A percentile compares a stretch with the other conserved stretches of the same genome.
phyloP scores from a whole-genome alignment of 768 basidiomycete genomes.

The Ramaria sp. region DNA sequence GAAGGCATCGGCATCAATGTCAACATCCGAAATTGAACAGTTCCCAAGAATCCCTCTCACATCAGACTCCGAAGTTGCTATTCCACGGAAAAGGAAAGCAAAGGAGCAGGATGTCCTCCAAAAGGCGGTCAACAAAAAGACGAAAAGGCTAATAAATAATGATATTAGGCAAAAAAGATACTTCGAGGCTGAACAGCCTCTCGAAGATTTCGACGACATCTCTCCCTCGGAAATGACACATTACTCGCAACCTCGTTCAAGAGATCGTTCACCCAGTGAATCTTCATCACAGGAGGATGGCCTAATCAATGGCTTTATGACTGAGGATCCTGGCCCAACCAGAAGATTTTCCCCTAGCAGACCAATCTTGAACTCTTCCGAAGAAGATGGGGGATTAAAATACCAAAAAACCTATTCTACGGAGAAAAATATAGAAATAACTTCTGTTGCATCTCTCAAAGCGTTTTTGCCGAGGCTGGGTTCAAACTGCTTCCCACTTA shows the following conservation, averaged over 20 bases:
- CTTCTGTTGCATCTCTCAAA: neutral
- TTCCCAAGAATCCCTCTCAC: neutral
- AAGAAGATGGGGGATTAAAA: slow-evolving; percentile 19
- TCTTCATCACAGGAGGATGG: slow-evolving; percentile 10
- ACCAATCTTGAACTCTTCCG: slow-evolving; percentile 36
- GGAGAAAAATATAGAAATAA: no score
- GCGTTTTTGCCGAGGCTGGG: slow-evolving; percentile 33
- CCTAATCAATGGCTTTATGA: neutral
- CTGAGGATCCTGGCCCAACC: slow-evolving; percentile 7
- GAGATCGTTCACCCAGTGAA: slow-evolving; percentile 14
- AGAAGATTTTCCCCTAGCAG: slow-evolving; percentile 54
- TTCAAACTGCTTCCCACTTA: slow-evolving; percentile 36
- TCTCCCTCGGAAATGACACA: slow-evolving; percentile 23
- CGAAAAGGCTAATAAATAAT: neutral
- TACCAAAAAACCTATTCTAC: slow-evolving; percentile 2
- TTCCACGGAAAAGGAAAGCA: slow-evolving; percentile 1
- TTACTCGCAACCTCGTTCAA: slow-evolving; percentile 15
- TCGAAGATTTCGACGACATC: slow-evolving; percentile 22
- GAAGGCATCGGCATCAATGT: neutral
- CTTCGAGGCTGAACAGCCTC: neutral
- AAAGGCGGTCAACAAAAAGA: neutral
- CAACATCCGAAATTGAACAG: neutral
- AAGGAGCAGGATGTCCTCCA: neutral
- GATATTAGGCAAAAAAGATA: slow-evolving; percentile 2
- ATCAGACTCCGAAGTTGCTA: neutral